Base-by-base conservation (phyloP, 345 rosid genomes). In the Luvunga scandens region DNA sequence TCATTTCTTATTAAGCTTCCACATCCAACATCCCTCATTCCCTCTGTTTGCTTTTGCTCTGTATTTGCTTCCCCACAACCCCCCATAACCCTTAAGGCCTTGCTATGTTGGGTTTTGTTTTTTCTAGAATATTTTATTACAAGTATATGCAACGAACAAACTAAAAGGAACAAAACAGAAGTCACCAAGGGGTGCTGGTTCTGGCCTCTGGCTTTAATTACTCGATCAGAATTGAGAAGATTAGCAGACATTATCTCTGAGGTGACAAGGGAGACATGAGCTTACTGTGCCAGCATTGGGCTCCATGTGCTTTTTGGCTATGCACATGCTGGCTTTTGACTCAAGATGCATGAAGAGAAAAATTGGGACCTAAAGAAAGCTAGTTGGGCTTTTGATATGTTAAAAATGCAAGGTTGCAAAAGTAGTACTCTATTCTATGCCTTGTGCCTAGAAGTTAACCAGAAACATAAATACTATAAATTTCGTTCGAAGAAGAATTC, bases 251-350 rank as follows among this genome's bases (percentile, higher is more conserved):
- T 3, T 12, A 13, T 45, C 50, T 45, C 50, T 45, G 18, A 45
- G 5, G 50, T 45, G 50, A 45, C 50, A 82, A 79, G 82, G 75
- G 79, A 83, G 86, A 79, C 77, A 76, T 74, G 78, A 80, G 76
- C 27, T 69, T 84, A 16, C 22, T 42, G 77, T 69, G 78, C 77
- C 65, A 77, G 85, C 87, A 81, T 78, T 84, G 92, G 93, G 90
- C 87, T 89, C 89, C 92, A 92, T 84, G 89, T 82, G 89, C 87
- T 71, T 87, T 86, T 83, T 66, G 77, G 81, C 82, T 80, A 81
- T 77, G 87, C 92, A 85, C 91, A 88, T 87, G 85, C 90, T 79
- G 84, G 55, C 88, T 85, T 86, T 90, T 89, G 91, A 89, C 94
- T 82, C 16, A 3, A 38, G 77, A 80, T 42, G 65, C 72, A 36